Base-by-base conservation (phyloP, 2,329 filamentous ascomycete genomes). In the Rutstroemia sp. region DNA sequence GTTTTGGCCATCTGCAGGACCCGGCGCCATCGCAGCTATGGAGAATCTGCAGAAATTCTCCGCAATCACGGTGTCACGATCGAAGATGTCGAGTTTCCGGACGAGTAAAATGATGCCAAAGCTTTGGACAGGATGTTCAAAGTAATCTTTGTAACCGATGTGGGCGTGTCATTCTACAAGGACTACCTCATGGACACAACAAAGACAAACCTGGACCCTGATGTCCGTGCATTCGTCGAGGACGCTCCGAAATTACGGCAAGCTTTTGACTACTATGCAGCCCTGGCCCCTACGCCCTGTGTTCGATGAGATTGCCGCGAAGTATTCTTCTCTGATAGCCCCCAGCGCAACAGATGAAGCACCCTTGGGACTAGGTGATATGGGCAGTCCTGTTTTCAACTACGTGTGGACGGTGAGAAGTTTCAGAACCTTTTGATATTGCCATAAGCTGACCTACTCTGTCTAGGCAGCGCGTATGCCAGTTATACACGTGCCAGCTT, bases 291-390 rank as follows among this genome's bases (percentile, higher is more conserved):
- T 82, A 16, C 70, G 83, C 30, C 80, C 81, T 0, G 70, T 74
- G 17, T 75, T 81, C 4, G 83, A 87, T 61, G 70, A 67, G 1
- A 73, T 86, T 4, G 73, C 76, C 0, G 68, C 68, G 0, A 65
- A 69, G 16, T 86, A 83, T 57, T 76, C 73, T 14, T 80, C 79
- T 0, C 72, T 86, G 0, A 61, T 87, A 9, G 78, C 76, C 0
- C 83, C 83, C 0, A 84, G 81, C 61, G 79, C 78, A 0, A 63
- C 76, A 0, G 84, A 83, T 54, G 82, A 83, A 61, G 83, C 83
- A 0, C 82, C 83, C 0, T 56, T 75, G 0, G 83, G 82, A 0
- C 65, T 74, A 0, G 78, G 73, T 58, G 73, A 79, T 21, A 73
- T 80, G 56, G 68, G 75, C 9, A 16, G 16, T 67, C 36, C 39